Percentiles rank a stretch among this genome's conserved stretches.
phyloP scores from a whole-genome alignment of 106 monocot genomes.

The Acorus gramineus region DNA sequence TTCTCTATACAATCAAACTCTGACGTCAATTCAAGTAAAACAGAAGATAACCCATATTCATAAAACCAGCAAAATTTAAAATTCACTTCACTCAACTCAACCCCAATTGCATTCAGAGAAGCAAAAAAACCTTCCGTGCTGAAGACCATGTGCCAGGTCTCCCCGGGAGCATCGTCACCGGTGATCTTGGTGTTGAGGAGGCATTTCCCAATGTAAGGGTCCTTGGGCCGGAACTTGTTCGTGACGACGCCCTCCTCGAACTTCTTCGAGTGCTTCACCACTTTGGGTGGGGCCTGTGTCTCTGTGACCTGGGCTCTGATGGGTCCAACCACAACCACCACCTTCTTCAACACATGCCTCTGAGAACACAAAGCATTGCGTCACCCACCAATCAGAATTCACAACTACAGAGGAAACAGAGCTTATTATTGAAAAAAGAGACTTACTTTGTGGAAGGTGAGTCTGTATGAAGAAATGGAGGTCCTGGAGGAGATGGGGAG shows the following conservation, averaged over 20 bases:
- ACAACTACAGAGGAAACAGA: background rate
- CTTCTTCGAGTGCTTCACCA: conserved; percentile 66
- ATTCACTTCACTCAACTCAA: too few species aligned
- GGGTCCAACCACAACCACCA: background rate
- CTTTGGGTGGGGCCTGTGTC: conserved; percentile 58
- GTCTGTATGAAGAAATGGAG: conserved; percentile 18
- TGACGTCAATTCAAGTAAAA: too few species aligned
- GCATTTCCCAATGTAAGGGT: conserved; percentile 68
- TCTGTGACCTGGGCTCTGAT: conserved; percentile 47
- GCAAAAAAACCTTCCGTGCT: conserved; percentile 65
- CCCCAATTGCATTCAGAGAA: background rate
- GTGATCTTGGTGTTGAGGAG: conserved; percentile 98
- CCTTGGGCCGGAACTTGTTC: conserved; percentile 84
- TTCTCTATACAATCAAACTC: too few species aligned
- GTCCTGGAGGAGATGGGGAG: conserved; percentile 21
- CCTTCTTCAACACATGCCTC: conserved; percentile 5
- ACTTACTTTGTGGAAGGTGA: conserved; percentile 29
- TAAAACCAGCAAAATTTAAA: too few species aligned
- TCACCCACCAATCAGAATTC: conserved; percentile 2
- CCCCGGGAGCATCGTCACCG: conserved; percentile 90
- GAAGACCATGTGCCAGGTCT: conserved; percentile 99
- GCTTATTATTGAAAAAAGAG: background rate
- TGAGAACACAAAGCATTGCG: conserved; percentile 13
- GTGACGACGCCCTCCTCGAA: conserved; percentile 73
- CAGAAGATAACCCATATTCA: too few species aligned